These are phyloP conservation scores for Stygiomarasmius scandens DNA, from an alignment of 1,284 basidiomycete genomes.

Conservation along the genomic window DNA sequence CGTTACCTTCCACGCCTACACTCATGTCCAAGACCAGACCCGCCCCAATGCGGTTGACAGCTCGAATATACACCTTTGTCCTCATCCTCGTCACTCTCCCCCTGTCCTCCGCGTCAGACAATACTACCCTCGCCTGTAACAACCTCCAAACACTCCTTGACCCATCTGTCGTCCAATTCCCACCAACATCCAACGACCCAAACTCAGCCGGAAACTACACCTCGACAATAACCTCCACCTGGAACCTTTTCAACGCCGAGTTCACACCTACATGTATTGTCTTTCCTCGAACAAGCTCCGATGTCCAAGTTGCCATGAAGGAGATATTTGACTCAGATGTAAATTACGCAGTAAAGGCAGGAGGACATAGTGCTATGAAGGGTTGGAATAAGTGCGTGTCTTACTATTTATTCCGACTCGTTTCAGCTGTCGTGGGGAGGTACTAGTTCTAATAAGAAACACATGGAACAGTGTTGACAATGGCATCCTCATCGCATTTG, in stretches of 20 bases:
- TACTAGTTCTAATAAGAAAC: not conserved
- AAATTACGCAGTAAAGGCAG: slow-evolving; percentile 41
- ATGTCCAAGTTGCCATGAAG: slow-evolving; percentile 38
- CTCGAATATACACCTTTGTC: too few species aligned
- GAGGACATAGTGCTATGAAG: slow-evolving; percentile 39
- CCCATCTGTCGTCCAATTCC: not conserved
- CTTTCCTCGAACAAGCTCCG: slow-evolving; percentile 26
- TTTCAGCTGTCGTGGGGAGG: not conserved
- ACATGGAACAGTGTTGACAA: slow-evolving; percentile 27
- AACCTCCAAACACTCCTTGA: not conserved
- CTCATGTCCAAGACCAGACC: too few species aligned
- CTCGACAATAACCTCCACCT: slow-evolving; percentile 19
- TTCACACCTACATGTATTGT: slow-evolving; percentile 36
- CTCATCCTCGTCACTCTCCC: too few species aligned
- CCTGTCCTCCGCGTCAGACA: too few species aligned
- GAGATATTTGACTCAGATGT: slow-evolving; percentile 34
- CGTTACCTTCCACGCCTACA: too few species aligned
- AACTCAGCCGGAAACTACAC: not conserved
- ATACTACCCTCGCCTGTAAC: too few species aligned
- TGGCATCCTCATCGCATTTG: slow-evolving; percentile 40
- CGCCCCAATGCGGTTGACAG: too few species aligned
- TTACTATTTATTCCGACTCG: not conserved
- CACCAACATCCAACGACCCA: not conserved
- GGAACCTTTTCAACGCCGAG: slow-evolving; percentile 36
- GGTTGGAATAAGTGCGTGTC: slow-evolving; percentile 43